These are phyloP conservation scores for Botrytis fragariae DNA, from an alignment of 2,329 filamentous ascomycete genomes.

Conservation along the genomic window DNA sequence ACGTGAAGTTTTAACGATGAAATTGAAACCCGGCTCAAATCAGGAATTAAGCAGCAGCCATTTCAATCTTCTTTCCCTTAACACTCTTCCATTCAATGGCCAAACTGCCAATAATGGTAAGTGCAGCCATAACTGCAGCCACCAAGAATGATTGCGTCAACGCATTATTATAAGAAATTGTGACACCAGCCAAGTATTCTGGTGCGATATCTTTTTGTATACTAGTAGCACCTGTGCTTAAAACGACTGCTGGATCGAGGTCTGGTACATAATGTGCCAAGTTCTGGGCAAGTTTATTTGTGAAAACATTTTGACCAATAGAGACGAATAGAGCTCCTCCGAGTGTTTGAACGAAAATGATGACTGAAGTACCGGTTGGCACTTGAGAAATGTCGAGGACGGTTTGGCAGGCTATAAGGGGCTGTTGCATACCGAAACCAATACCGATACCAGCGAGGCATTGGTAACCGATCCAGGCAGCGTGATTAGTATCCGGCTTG, in stretches of 20 bases:
- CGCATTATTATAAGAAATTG: constrained; percentile 57
- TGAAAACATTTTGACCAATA: constrained; percentile 51
- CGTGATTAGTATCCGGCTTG: constrained; percentile 45
- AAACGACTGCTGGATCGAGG: constrained; percentile 44
- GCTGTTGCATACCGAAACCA: constrained; percentile 58
- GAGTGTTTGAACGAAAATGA: constrained; percentile 56
- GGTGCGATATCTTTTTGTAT: constrained; percentile 53
- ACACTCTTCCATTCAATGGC: constrained; percentile 45
- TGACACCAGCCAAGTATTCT: constrained; percentile 52
- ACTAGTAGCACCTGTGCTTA: constrained; percentile 56
- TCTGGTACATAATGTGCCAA: constrained; percentile 43
- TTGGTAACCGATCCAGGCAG: constrained; percentile 57
- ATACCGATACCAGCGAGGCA: constrained; percentile 54
- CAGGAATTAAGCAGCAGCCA: constrained; percentile 29
- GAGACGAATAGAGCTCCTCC: constrained; percentile 59
- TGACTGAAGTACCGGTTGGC: constrained; percentile 53
- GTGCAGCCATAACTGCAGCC: constrained; percentile 26
- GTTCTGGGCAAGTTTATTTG: constrained; percentile 39
- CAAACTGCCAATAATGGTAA: constrained; percentile 11
- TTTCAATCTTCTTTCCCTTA: constrained; percentile 43
- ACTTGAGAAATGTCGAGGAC: constrained; percentile 53
- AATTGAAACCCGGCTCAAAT: neutral
- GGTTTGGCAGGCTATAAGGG: constrained; percentile 55
- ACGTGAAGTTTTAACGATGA: neutral
- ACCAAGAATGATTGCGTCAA: constrained; percentile 56